Evolutionary conservation across 78 protist species (phyloP).

Genomic region (Chrysochromulina parva): DNA sequence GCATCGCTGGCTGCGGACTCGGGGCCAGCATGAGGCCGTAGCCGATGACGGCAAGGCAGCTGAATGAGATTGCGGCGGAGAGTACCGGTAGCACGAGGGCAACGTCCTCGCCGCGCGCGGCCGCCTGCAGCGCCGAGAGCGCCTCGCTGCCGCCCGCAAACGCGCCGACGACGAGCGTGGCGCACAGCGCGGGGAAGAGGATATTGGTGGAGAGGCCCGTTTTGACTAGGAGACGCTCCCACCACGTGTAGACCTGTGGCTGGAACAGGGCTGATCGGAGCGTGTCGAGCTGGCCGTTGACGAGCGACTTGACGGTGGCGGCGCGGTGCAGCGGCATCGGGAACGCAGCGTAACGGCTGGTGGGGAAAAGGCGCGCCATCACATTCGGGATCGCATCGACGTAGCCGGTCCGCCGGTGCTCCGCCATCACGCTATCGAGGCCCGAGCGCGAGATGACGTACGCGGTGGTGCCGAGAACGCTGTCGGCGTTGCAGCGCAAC

Average conservation of each 20-base stretch:
- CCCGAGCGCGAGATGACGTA: neutral
- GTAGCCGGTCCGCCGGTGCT: neutral
- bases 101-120: neutral
- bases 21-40: neutral
- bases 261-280: neutral
- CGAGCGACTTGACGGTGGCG: neutral
- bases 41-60: neutral
- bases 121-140: neutral
- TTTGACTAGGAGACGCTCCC: neutral
- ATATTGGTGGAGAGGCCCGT: neutral
- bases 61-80: neutral
- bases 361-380: neutral
- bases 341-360: neutral
- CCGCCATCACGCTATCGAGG: neutral
- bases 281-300: neutral
- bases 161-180: neutral
- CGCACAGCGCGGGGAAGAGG: neutral
- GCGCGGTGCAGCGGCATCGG: conserved; percentile 17
- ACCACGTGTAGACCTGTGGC: neutral
- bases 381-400: neutral
- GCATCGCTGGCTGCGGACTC: neutral
- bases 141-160: neutral
- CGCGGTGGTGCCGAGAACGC: neutral
- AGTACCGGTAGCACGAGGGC: neutral
- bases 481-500: neutral